phyloP scores from a whole-genome alignment of 2,329 filamentous ascomycete species.

The Neopestalotiopsis sp. region DNA sequence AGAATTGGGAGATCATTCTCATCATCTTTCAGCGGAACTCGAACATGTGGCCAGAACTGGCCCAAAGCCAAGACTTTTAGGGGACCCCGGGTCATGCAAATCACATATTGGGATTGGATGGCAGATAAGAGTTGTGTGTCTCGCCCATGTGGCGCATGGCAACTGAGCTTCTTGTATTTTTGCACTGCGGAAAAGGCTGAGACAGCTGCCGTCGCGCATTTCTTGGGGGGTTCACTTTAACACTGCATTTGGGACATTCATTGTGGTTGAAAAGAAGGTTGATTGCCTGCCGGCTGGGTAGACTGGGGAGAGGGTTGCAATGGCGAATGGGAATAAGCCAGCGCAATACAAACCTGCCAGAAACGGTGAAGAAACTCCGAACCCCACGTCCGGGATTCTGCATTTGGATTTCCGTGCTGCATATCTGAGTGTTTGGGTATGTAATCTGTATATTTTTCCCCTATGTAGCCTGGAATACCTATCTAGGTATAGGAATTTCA shows the following conservation, averaged over 20 bases:
- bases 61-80: neutral
- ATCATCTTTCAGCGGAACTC: neutral
- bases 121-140: neutral
- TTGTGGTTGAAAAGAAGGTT: constrained; percentile 3
- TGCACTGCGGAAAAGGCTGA: neutral
- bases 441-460: neutral
- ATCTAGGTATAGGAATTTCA: too few relatives aligned
- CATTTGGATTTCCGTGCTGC: neutral
- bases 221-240: neutral
- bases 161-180: neutral
- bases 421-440: neutral
- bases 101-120: neutral
- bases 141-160: neutral
- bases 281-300: neutral
- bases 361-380: neutral
- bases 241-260: neutral
- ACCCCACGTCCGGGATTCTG: neutral
- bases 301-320: neutral
- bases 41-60: constrained; percentile 4
- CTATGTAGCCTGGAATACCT: neutral
- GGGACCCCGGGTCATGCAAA: neutral
- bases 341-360: neutral
- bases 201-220: neutral
- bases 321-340: neutral
- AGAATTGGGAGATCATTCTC: neutral